Evolutionary conservation across 805 yeast genomes (phyloP).

Genomic region (Metahyphopichia silvanorum): DNA sequence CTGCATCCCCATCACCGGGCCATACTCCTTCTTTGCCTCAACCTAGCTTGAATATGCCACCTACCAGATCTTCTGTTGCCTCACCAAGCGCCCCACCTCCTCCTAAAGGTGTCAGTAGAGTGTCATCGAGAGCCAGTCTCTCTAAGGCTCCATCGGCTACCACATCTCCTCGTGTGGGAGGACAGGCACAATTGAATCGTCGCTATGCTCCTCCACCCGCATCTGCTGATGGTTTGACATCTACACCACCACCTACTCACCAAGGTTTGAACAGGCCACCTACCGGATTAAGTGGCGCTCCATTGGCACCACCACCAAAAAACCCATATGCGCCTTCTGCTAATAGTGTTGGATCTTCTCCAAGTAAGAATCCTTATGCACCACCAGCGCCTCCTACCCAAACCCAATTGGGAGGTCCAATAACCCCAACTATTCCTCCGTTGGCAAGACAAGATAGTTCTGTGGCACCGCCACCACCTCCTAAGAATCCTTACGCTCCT

Average conservation of each 20-base stretch:
- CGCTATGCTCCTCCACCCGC: slow-evolving; percentile 35
- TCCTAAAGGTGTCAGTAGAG: slow-evolving; percentile 24
- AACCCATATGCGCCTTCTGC: slow-evolving; percentile 26
- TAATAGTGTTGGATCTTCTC: slow-evolving; percentile 12
- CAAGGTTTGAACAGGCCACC: slow-evolving; percentile 14
- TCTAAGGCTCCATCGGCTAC: slow-evolving; percentile 5
- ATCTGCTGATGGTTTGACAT: slow-evolving; percentile 14
- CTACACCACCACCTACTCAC: slow-evolving; percentile 22
- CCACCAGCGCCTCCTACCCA: slow-evolving; percentile 14
- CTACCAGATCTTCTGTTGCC: slow-evolving; percentile 12
- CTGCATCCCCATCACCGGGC: slow-evolving; percentile 20
- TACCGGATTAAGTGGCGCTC: slow-evolving; percentile 6
- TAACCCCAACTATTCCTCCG: slow-evolving; percentile 7
- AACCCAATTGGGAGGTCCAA: slow-evolving; percentile 8
- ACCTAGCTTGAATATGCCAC: slow-evolving; percentile 15
- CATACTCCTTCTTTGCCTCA: slow-evolving; percentile 18
- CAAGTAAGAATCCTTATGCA: slow-evolving; percentile 24
- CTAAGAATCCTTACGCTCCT: slow-evolving; percentile 32
- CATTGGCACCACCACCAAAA: slow-evolving; percentile 31
- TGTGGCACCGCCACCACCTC: slow-evolving; percentile 8
- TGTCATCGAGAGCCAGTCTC: slow-evolving; percentile 15
- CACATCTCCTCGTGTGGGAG: slow-evolving; percentile 14
- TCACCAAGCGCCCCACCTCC: slow-evolving; percentile 30
- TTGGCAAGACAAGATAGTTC: too few species aligned
- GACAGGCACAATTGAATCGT: slow-evolving; percentile 19